phyloP scores from a whole-genome alignment of 176 grass and related monocot species.

The Poa annua region DNA sequence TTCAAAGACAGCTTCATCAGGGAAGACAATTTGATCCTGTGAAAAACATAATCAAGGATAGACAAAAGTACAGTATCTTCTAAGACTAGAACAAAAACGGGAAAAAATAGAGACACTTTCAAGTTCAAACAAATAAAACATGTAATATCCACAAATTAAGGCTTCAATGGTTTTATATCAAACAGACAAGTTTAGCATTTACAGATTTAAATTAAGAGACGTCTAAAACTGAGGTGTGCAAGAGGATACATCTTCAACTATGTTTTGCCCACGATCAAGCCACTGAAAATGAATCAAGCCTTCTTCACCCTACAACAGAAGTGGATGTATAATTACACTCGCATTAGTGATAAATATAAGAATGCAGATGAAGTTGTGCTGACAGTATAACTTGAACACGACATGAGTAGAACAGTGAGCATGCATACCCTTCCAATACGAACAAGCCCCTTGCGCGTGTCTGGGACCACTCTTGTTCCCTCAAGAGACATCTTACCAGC shows the following conservation, averaged over 20 bases:
- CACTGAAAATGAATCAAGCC: slow-evolving; percentile 98
- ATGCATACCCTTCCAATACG: slow-evolving; percentile 85
- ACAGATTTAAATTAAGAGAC: background rate
- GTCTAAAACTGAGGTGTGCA: slow-evolving; percentile 16
- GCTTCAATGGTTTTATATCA: slow-evolving; percentile 1
- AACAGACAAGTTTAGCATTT: slow-evolving; percentile 13
- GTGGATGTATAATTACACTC: slow-evolving; percentile 25
- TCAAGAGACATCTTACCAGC: slow-evolving; percentile 89
- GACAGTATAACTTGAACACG: slow-evolving; percentile 12
- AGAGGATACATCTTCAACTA: slow-evolving; percentile 90
- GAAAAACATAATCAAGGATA: slow-evolving; percentile 65
- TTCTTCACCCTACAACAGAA: slow-evolving; percentile 85
- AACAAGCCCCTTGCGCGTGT: slow-evolving; percentile 88
- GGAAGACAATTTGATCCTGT: slow-evolving; percentile 93
- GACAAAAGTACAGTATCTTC: slow-evolving; percentile 19
- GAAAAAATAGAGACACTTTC: slow-evolving; percentile 23
- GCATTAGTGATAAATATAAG: slow-evolving; percentile 23
- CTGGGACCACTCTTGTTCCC: slow-evolving; percentile 75
- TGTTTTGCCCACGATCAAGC: slow-evolving; percentile 86
- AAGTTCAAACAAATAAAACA: slow-evolving; percentile 24
- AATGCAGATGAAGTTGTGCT: slow-evolving; percentile 27
- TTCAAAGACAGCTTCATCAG: slow-evolving; percentile 95
- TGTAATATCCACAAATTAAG: slow-evolving; percentile 1
- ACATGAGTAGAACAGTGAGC: slow-evolving; percentile 23
- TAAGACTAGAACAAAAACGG: slow-evolving; percentile 21